A percentile compares a stretch with the other conserved stretches of the same genome.
Evolutionary conservation across 2,329 filamentous ascomycete species (phyloP).

Genomic region (Pseudogymnoascus sp.): DNA sequence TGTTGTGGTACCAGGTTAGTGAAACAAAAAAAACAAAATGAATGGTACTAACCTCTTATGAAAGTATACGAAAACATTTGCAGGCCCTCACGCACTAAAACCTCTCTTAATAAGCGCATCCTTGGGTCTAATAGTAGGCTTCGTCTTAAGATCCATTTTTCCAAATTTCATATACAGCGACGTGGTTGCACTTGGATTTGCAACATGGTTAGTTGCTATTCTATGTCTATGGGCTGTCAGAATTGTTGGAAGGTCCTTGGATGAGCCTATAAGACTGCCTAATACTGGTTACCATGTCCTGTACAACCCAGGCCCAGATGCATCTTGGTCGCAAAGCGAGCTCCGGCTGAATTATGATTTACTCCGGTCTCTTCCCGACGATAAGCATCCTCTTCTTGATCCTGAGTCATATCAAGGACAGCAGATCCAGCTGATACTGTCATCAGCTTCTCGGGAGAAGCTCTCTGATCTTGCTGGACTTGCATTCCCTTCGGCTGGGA

Average conservation of each 20-base stretch:
- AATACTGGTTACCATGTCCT: too few relatives aligned
- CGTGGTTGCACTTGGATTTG: slow-evolving; percentile 40
- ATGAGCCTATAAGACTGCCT: slow-evolving; percentile 23
- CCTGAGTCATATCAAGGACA: slow-evolving; percentile 39
- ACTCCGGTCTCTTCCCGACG: slow-evolving; percentile 34
- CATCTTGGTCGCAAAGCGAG: slow-evolving; percentile 44
- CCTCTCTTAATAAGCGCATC: slow-evolving; percentile 40
- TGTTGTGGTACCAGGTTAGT: slow-evolving; percentile 42
- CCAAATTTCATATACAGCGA: slow-evolving; percentile 38
- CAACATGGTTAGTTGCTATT: slow-evolving; percentile 47
- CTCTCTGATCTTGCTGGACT: slow-evolving; percentile 26
- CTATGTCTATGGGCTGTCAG: slow-evolving; percentile 42
- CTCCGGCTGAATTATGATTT: slow-evolving; percentile 41
- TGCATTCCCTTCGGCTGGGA: slow-evolving; percentile 38
- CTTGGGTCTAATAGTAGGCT: slow-evolving; percentile 41
- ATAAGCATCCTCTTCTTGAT: slow-evolving; percentile 36
- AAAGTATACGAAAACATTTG: slow-evolving; percentile 43
- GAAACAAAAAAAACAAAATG: background rate
- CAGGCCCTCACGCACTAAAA: slow-evolving; percentile 42
- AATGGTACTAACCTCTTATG: background rate
- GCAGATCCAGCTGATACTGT: slow-evolving; percentile 35
- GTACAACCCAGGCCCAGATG: slow-evolving; percentile 28
- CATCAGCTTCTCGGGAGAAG: slow-evolving; percentile 31
- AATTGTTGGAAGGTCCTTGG: slow-evolving; percentile 40
- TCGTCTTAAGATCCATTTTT: slow-evolving; percentile 34